A percentile compares a stretch with the other conserved stretches of the same genome.
phyloP scores from a whole-genome alignment of 495 filamentous ascomycete species.

The Copromyces sp. region DNA sequence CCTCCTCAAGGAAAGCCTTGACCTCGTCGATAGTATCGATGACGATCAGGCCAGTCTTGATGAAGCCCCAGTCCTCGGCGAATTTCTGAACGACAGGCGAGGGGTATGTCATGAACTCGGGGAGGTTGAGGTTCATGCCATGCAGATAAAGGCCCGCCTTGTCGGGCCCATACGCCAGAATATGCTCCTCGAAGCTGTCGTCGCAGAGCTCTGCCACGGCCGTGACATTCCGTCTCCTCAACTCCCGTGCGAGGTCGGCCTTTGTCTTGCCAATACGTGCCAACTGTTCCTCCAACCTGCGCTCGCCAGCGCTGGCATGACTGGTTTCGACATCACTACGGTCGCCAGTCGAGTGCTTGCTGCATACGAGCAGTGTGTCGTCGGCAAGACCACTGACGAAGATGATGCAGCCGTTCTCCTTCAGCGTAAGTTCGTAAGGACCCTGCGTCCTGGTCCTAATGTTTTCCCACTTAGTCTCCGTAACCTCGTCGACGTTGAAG shows the following conservation, averaged over 20 bases:
- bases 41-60: slow-evolving; percentile 70
- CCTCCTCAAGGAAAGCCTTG: slow-evolving; percentile 67
- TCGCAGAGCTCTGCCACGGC: slow-evolving; percentile 96
- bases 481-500: slow-evolving; percentile 81
- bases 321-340: slow-evolving; percentile 57
- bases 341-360: slow-evolving; percentile 89
- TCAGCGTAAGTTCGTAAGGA: slow-evolving; percentile 91
- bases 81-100: slow-evolving; percentile 72
- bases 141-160: slow-evolving; percentile 89
- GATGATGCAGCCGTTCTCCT: slow-evolving; percentile 98
- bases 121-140: slow-evolving; percentile 89
- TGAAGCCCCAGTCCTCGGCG: slow-evolving; percentile 89
- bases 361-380: slow-evolving; percentile 81
- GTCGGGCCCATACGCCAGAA: slow-evolving; percentile 77
- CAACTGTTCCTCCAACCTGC: slow-evolving; percentile 76
- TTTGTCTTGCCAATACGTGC: slow-evolving; percentile 61
- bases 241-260: slow-evolving; percentile 60
- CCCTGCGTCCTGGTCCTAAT: slow-evolving; percentile 68
- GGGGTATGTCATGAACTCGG: slow-evolving; percentile 77
- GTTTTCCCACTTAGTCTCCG: slow-evolving; percentile 69
- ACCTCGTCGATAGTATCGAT: slow-evolving; percentile 65
- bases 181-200: slow-evolving; percentile 92
- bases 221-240: slow-evolving; percentile 76
- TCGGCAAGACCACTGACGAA: slow-evolving; percentile 90
- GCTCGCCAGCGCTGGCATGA: slow-evolving; percentile 79